These are phyloP conservation scores for Botrytis medusae DNA, from an alignment of 2,329 filamentous ascomycete species.

Conservation along the genomic window DNA sequence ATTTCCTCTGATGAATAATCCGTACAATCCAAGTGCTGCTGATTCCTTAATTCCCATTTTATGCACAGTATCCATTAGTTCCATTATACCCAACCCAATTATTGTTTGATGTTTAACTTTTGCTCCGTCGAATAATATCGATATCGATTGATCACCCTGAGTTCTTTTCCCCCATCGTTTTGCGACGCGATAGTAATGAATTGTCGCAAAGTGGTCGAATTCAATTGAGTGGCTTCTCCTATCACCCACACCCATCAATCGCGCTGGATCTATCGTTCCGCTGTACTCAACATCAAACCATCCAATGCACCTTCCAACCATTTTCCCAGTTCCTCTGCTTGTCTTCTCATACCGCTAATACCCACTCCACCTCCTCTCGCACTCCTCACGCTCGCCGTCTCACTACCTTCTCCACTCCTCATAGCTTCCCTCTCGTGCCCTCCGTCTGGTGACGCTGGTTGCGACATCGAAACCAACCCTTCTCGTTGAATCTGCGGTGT, in stretches of 20 bases:
- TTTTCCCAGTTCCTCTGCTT: conserved; percentile 15
- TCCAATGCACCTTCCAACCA: conserved; percentile 18
- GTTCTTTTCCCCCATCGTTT: no score
- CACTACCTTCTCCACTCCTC: conserved; percentile 6
- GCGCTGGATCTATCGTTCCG: neutral
- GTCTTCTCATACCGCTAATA: conserved; percentile 18
- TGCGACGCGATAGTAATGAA: neutral
- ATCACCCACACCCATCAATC: neutral
- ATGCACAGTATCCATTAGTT: conserved; percentile 1
- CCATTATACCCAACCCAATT: neutral
- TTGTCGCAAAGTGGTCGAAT: neutral
- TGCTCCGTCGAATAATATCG: neutral
- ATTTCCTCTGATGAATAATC: conserved; percentile 6
- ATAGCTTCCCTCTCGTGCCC: neutral
- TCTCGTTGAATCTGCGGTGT: conserved; percentile 7
- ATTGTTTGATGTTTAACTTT: neutral
- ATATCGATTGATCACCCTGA: neutral
- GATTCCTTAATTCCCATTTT: neutral
- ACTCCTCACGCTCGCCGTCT: conserved; percentile 20
- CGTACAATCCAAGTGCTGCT: conserved; percentile 15
- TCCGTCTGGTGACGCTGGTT: neutral
- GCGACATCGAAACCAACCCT: conserved; percentile 8
- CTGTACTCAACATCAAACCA: conserved; percentile 5
- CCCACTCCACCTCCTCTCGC: conserved; percentile 12
- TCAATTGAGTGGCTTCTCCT: neutral